Evolutionary conservation across 148 eudicot species (phyloP), one percentile per base, ranked within the genome.

Genomic region (Rhododendron williamsianum): DNA sequence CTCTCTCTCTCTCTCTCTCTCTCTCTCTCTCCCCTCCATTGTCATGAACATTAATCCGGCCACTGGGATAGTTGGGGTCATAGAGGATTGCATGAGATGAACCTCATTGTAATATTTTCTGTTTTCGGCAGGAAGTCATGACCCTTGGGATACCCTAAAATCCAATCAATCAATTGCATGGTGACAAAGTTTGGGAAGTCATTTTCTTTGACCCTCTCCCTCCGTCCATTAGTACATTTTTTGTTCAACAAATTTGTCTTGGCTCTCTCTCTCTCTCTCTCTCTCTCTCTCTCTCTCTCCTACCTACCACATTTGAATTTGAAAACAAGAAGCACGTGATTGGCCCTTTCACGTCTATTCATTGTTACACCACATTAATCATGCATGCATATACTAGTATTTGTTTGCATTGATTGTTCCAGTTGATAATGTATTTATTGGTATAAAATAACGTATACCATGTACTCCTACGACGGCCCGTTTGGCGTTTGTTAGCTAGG

Each of bases 111-210:
- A 15, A 54, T 16, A 49, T 12, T 25, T 10, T 80, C 16, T 33
- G 1, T 21, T 48, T 54, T 23, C 9, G 7, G 10, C 15, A 10
- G 18, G 25, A 81, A 21, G 16, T 21, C 49, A 33, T 49, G 30
- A 48, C 41, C 4, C 6, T 25, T 78, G 51, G 54, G 81, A 25
- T 43, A 16, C 83, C 18, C 43, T 36, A 73, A 73, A 41, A 15
- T 16, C 78, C 73, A 81, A 81, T 81, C 72, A 81, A 81, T 60
- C 72, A 81, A 81, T 60, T 36, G 72, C 35, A 19, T 0, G 72
- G 35, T 81, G 74, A 38, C 73, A 81, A 38, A 81, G 46, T 15
- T 4, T 9, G 1, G 51, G 4, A 35, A 60, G 74, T 60, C 23
- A 41, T 38, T 81, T 36, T 60, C 73, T 58, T 81, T 81, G 84